Base-by-base conservation (phyloP, 768 basidiomycete species). In the Goffeauzyma gilvescens region DNA sequence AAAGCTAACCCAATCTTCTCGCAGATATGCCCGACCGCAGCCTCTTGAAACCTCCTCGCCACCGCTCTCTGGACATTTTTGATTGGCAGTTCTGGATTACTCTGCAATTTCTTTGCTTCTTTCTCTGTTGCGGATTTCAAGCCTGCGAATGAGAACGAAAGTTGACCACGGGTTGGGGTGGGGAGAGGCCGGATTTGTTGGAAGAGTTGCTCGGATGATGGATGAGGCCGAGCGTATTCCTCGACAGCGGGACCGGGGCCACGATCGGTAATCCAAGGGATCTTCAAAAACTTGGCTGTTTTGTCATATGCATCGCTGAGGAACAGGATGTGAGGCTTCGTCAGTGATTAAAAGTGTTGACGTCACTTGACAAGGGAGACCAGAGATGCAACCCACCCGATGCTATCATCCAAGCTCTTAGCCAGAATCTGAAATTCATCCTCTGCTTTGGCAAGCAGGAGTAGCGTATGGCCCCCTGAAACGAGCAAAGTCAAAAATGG, bases 391-490 rank as follows among this genome's bases (percentile, higher is more conserved):
- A 49, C 62, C 42, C 32, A 65, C 65, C 87, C 85, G 17, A 87
- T 72, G 45, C 75, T 75, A 54, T 75, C 74, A 51, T 89, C 85
- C 5, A 67, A 63, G 0, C 80, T 82, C 13, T 76, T 78, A 1
- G 80, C 78, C 22, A 95, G 66, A 28, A 80, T 72, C 46, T 68
- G 67, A 59, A 82, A 93, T 5, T 65, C 67, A 21, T 62, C 59
- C 2, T 77, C 75, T 0, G 59, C 68, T n/a, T n/a, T n/a, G 1
- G 78, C 82, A 9, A 90, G 75, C 1, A 93, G 69, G 27, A 96
- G 70, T 28, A 95, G 69, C 0, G 89, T 87, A 59, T 96, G 90
- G 2, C 89, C 89, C n/a, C 90, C 90, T 0, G 86, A 89, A 36
- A 90, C 70, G 14, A 96, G 71, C 10, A 95, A 69, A 0, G 81